These are phyloP conservation scores for Ogataea trehalophila DNA, from an alignment of 805 yeast genomes.

Conservation along the genomic window DNA sequence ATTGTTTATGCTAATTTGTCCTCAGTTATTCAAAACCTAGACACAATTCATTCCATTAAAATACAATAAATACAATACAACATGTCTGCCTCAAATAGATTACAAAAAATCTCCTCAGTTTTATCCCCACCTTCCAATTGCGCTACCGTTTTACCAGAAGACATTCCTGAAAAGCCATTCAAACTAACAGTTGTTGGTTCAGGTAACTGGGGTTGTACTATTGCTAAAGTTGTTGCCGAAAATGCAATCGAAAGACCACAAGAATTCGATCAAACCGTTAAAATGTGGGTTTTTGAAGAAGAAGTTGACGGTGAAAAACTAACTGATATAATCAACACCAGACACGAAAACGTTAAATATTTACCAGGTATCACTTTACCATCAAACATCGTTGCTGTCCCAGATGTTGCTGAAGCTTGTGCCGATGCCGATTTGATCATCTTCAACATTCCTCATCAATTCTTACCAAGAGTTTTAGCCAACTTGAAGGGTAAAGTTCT, in stretches of 20 bases:
- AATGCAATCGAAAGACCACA: constrained; percentile 69
- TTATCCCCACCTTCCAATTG: constrained; percentile 18
- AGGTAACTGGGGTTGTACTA: constrained; percentile 98
- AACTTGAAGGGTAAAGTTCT: constrained; percentile 75
- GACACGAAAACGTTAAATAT: constrained; percentile 93
- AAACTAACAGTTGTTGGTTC: constrained; percentile 82
- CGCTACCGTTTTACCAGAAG: constrained; percentile 13
- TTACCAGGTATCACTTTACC: constrained; percentile 88
- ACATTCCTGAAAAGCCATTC: constrained; percentile 33
- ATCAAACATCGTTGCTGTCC: constrained; percentile 79
- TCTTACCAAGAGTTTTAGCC: constrained; percentile 68
- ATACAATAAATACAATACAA: background rate
- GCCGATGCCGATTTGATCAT: constrained; percentile 79
- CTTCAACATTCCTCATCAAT: constrained; percentile 97
- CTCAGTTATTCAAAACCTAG: no score
- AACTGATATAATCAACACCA: constrained; percentile 84
- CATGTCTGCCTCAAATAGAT: constrained; percentile 25
- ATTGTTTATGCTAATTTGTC: no score
- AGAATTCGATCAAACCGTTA: constrained; percentile 67
- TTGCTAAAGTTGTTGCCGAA: constrained; percentile 93
- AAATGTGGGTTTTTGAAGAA: constrained; percentile 98
- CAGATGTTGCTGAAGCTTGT: constrained; percentile 73
- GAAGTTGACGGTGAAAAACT: constrained; percentile 68
- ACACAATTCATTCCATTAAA: no score
- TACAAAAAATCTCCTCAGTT: constrained; percentile 15